phyloP scores from a whole-genome alignment of 2,329 filamentous ascomycete genomes.

The Talaromyces marneffei region DNA sequence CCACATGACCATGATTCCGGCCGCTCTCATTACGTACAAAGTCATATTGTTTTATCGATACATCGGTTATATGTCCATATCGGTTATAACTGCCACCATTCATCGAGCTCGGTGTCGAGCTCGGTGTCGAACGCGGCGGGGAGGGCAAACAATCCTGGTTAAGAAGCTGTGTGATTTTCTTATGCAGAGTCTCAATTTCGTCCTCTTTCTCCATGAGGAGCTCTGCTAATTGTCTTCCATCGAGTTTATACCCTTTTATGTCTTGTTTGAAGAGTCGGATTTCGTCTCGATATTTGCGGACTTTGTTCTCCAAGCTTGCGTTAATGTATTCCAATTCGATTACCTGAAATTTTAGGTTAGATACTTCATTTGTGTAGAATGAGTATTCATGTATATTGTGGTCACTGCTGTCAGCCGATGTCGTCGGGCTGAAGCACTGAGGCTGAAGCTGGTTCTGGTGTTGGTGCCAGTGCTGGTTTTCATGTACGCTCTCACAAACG shows the following conservation, averaged over 20 bases:
- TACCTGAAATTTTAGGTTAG: constrained; percentile 14
- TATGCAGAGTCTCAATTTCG: constrained; percentile 25
- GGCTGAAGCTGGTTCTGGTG: neutral
- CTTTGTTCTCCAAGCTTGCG: constrained; percentile 14
- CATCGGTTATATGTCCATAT: neutral
- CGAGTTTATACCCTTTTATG: constrained; percentile 42
- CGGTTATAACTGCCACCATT: neutral
- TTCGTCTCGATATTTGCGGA: constrained; percentile 42
- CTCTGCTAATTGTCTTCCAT: constrained; percentile 24
- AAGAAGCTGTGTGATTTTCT: constrained; percentile 20
- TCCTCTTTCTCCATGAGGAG: constrained; percentile 21
- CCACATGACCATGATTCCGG: neutral
- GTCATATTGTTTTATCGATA: neutral
- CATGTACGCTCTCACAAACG: neutral
- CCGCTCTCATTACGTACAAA: neutral
- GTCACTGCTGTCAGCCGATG: neutral
- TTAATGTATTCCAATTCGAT: constrained; percentile 31
- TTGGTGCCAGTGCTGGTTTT: neutral
- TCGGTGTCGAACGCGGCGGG: neutral
- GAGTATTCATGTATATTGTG: neutral
- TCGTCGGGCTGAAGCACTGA: neutral
- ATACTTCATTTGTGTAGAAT: constrained; percentile 8
- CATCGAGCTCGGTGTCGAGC: neutral
- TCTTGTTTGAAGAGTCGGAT: constrained; percentile 47
- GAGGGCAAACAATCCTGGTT: constrained; percentile 5